Evolutionary conservation across 495 filamentous ascomycete genomes (phyloP), one percentile per base, ranked within the genome.

Genomic region (Daldinia loculata): DNA sequence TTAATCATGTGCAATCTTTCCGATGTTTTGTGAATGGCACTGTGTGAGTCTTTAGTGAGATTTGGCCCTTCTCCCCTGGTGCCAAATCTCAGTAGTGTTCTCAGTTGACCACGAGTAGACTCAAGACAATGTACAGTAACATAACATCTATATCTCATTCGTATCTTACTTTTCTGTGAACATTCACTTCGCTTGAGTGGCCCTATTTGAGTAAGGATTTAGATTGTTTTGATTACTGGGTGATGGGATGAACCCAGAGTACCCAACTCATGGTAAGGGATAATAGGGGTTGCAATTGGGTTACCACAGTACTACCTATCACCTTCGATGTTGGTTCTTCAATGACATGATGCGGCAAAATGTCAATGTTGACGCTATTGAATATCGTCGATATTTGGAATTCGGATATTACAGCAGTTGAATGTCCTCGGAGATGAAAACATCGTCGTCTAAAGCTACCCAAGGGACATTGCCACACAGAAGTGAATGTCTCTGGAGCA

Each of bases 381-480:
- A 29, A 24, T 4, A 0, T 43, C 17, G n/a, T 38, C 30, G 22
- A 15, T 56, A 63, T 67, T 61, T 61, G 55, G 30, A 65, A 64
- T 67, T 41, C 6, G 14, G 9, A 43, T 51, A 30, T 14, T 15
- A 17, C 2, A 48, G 34, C 26, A 45, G 26, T 24, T 24, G 7
- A 29, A 32, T 56, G n/a, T 51, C 36, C 29, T 67, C 45, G 26
- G 29, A 58, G 36, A 60, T 24, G 32, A 2, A 38, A 52, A 56
- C 12, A 27, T 39, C 58, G 9, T 57, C 39, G 15, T 56, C 14
- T 38, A 34, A 22, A 26, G 14, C 36, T 59, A 9, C 11, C 61
- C 5, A 9, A 8, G 38, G 7, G 19, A 4, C 7, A 26, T 6
- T 63, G 22, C 38, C 36, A n/a, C 48, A 14, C 41, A 39, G 6